A percentile compares a stretch with the other conserved stretches of the same genome.
phyloP scores from a whole-genome alignment of 495 filamentous ascomycete genomes.

The Hyaloscypha hepaticicola region DNA sequence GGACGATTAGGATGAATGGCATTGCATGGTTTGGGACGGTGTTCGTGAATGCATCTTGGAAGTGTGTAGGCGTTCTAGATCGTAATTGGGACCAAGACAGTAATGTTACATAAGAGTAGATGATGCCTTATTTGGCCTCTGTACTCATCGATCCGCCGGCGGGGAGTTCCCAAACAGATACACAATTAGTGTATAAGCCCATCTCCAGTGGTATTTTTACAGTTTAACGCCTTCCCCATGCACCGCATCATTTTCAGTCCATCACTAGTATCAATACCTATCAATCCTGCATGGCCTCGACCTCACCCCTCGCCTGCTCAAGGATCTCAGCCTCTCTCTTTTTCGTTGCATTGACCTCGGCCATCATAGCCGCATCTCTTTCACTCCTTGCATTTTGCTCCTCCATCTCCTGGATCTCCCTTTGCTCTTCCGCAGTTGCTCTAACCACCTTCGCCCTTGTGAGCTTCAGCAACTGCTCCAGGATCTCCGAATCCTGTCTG shows the following conservation, averaged over 20 bases:
- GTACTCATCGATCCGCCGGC: not conserved
- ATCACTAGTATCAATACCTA: not conserved
- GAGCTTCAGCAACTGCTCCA: constrained; percentile 61
- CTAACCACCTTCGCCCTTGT: constrained; percentile 65
- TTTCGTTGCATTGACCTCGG: constrained; percentile 14
- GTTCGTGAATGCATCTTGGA: not conserved
- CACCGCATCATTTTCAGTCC: not conserved
- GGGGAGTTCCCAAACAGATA: not conserved
- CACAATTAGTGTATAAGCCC: not conserved
- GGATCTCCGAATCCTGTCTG: constrained; percentile 61
- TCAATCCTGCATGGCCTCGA: not conserved
- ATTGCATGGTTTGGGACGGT: not conserved
- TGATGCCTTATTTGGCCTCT: not conserved
- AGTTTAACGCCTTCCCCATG: constrained; percentile 23
- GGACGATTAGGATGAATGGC: not conserved
- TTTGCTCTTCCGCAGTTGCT: constrained; percentile 59
- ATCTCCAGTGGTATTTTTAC: not conserved
- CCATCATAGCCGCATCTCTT: constrained; percentile 11
- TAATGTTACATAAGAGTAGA: constrained; percentile 6
- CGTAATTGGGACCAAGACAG: not conserved
- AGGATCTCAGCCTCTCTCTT: constrained; percentile 26
- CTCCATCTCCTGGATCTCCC: constrained; percentile 57
- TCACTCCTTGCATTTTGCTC: constrained; percentile 49
- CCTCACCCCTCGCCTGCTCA: constrained; percentile 14
- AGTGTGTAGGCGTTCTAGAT: constrained; percentile 4